Evolutionary conservation across 1,139 yeast genomes (phyloP), one percentile per base, ranked within the genome.

Genomic region (Kodamaea anthophila): DNA sequence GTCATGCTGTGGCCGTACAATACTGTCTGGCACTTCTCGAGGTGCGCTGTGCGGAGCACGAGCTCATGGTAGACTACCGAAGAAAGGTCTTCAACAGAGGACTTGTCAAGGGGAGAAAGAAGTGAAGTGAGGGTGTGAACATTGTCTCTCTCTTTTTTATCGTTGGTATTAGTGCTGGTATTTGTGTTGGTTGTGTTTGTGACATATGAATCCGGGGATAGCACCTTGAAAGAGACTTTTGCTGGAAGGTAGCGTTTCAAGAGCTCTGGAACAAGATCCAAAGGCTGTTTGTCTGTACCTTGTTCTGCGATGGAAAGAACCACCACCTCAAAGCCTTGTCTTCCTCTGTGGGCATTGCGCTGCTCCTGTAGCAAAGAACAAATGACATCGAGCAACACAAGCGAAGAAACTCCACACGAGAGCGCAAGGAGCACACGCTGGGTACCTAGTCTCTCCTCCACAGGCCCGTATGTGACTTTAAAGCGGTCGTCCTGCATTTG

Each of bases 1-100:
- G 95, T 83, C 88, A 85, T 84, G 12, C 85, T 76, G 47, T 82
- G 84, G 1, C 93, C 86, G 57, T 75, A 78, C 3, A 86, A 38
- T 1, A 87, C 60, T 4, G 83, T 71, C 12, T 70, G 64, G 37
- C 79, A 74, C 0, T 55, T 51, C 18, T 63, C 55, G 10, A 57
- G 51, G 10, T 45, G 44, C 0, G 88, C 84, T 13, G 69, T 58
- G 23, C 61, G 53, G 24, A 67, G 48, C 3, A 80, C 54, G 3
- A 80, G 46, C 28, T 69, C 71, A 10, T 65, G 65, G 23, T 62
- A 58, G 3, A 84, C 59, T 2, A 77, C 53, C 4, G 63, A 56
- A 11, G 64, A 39, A 15, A 84, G 53, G 49, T 86, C 95, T 43
- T 79, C 82, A 18, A 60, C 65, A 3, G 85, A 68, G 0, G 86